Base-by-base conservation (phyloP, 1,284 basidiomycete species). In the Cerrena zonata region DNA sequence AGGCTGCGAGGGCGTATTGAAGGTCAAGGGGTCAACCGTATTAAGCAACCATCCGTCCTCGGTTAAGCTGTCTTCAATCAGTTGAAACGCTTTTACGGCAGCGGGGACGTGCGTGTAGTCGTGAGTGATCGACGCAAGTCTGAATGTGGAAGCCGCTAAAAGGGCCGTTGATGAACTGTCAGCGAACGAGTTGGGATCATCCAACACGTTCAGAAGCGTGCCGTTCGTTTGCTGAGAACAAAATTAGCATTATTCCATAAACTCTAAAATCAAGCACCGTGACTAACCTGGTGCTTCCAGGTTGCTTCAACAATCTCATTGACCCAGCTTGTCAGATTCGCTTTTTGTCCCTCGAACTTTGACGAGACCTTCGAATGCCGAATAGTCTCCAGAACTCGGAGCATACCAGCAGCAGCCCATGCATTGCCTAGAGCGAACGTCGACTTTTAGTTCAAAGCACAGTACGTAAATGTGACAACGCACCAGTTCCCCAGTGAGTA, bases 361-460 rank as follows among this genome's bases (percentile, higher is more conserved):
- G 50, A 49, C 5, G 70, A 68, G 42, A 69, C 69, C 11, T 63
- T 59, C 2, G 79, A 78, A 47, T 78, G 71, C 49, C 73, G 66
- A 47, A 86, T 72, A 0, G 81, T 82, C 38, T 77, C 75, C 3
- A 80, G 63, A 0, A 84, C 81, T 21, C 83, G 73, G 19, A 82
- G 65, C 75, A 84, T 82, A 0, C 85, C 85, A 1, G 80, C 80
- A 0, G 80, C 76, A 0, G 79, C 84, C 85, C 84, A 87, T 0
- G 69, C 84, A 55, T 86, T 85, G 0, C 84, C 84, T 72, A 56
- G 18, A n/a, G n/a, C n/a, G n/a, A n/a, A n/a, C n/a, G n/a, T n/a
- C n/a, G n/a, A n/a, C n/a, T n/a, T n/a, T n/a, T n/a, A n/a, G n/a
- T n/a, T n/a, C n/a, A n/a, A n/a, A n/a, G n/a, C n/a, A n/a, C n/a